Evolutionary conservation across 2,329 filamentous ascomycete species (phyloP), one percentile per base, ranked within the genome.

Genomic region (Trichophyton verrucosum): DNA sequence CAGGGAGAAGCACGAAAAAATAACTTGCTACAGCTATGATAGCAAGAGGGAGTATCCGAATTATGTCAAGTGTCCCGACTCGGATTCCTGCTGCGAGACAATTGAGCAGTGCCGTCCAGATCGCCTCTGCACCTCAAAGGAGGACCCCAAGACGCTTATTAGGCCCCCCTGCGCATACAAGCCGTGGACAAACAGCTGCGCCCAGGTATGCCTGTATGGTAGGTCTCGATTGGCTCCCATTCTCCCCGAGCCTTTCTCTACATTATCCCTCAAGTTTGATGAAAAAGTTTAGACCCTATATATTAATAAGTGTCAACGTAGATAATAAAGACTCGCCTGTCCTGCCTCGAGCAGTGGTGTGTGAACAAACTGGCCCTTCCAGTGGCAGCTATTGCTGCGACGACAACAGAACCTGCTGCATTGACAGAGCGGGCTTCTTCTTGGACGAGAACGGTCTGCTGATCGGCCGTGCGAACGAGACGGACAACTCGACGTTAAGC

Each of bases 321-420:
- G 51, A 55, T 36, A 55, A 55, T 11, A 33, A 36, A 22, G 51
- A 55, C 11, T 55, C 27, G 1, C 51, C 17, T 13, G 27, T 55
- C 51, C 51, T 55, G 8, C 51, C 51, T 3, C 51, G 51, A 27
- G 51, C 51, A 8, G 51, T 55, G 13, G n/a, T 55, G 15, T 55
- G 51, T 17, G 51, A 55, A 55, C 13, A 33, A 5, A n/a, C 51
- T 15, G 51, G 51, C 3, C 30, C 51, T 55, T 27, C 51, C 1
- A 55, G 33, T 6, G 51, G 51, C 3, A 55, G 51, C 51, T 55
- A 55, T 30, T 55, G 51, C 51, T 55, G 51, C 15, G 51, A 55
- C 51, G 51, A 55, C 27, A 55, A 55, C 51, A 33, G 51, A 55
- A 55, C 51, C 15, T 55, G 51, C 51, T 55, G 51, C 51, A 55